Conservation (phyloP, 129 eudicot genomes). For the Helianthus tuberosus region DNA sequence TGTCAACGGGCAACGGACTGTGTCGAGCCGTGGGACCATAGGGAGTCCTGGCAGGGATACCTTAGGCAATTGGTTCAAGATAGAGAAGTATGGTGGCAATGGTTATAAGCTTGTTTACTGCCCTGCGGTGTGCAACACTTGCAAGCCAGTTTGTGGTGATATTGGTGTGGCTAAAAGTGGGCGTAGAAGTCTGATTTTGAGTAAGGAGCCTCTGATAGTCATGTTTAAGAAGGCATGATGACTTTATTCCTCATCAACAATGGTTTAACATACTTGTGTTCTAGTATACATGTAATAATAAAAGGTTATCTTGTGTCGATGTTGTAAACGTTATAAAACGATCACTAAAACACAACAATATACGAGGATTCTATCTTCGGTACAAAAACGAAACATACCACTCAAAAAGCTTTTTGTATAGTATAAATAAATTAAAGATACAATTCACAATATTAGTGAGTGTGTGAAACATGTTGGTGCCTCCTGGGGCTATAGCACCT, state of each 20-base stretch:
- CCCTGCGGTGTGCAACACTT: constrained; percentile 44
- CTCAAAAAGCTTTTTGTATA: too few relatives aligned
- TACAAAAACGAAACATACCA: background rate
- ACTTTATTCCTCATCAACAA: background rate
- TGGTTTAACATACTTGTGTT: background rate
- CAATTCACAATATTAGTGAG: too few relatives aligned
- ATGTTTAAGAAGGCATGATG: constrained; percentile 37
- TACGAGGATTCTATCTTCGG: background rate
- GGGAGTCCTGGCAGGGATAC: constrained; percentile 50
- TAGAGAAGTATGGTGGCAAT: constrained; percentile 34
- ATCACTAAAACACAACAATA: background rate
- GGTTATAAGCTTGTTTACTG: constrained; percentile 52
- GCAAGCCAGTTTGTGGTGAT: constrained; percentile 45
- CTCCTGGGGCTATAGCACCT: too few relatives aligned
- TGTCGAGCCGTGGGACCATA: constrained; percentile 35
- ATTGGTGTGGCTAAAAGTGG: constrained; percentile 40
- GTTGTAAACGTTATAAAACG: background rate
- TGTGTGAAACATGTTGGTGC: too few relatives aligned
- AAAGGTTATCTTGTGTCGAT: background rate
- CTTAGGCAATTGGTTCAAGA: constrained; percentile 53
- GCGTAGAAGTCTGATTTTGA: constrained; percentile 39
- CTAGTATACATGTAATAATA: constrained; percentile 1
- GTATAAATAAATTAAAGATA: too few relatives aligned
- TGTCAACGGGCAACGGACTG: constrained; percentile 8
- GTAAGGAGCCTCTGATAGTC: constrained; percentile 40